These are phyloP conservation scores for Leptographium procerum DNA, from an alignment of 2,329 filamentous ascomycete genomes.

Conservation along the genomic window DNA sequence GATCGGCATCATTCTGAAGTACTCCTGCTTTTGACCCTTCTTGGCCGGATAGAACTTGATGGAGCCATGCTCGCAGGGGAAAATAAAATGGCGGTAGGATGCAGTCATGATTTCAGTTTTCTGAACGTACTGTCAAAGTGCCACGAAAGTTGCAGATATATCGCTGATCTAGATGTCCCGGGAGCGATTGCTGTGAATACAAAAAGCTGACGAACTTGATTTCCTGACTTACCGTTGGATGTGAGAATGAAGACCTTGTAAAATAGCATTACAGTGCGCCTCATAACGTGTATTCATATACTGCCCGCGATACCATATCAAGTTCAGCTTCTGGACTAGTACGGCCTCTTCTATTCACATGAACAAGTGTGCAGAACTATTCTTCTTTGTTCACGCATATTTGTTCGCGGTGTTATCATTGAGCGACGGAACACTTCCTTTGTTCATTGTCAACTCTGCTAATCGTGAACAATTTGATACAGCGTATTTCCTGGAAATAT, in stretches of 20 bases:
- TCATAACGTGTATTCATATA: neutral
- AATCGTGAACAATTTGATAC: neutral
- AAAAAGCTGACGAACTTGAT: neutral
- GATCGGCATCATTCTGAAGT: neutral
- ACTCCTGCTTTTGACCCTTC: neutral
- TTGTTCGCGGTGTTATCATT: neutral
- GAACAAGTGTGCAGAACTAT: neutral
- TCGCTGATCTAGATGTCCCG: neutral
- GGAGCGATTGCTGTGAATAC: neutral
- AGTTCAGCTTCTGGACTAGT: neutral
- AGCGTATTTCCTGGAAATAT: neutral
- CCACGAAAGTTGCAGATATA: neutral
- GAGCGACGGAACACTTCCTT: neutral
- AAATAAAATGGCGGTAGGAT: conserved; percentile 5
- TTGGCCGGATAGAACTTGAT: neutral
- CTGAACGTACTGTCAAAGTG: neutral
- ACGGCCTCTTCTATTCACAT: neutral
- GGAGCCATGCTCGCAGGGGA: conserved; percentile 5
- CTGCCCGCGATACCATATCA: neutral
- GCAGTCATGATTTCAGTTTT: neutral
- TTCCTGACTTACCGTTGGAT: neutral
- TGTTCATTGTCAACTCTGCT: neutral
- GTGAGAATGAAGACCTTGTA: neutral
- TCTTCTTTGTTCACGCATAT: neutral
- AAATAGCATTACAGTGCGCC: neutral